phyloP scores from a whole-genome alignment of 2,329 filamentous ascomycete genomes.

The Huntiella omanensis region DNA sequence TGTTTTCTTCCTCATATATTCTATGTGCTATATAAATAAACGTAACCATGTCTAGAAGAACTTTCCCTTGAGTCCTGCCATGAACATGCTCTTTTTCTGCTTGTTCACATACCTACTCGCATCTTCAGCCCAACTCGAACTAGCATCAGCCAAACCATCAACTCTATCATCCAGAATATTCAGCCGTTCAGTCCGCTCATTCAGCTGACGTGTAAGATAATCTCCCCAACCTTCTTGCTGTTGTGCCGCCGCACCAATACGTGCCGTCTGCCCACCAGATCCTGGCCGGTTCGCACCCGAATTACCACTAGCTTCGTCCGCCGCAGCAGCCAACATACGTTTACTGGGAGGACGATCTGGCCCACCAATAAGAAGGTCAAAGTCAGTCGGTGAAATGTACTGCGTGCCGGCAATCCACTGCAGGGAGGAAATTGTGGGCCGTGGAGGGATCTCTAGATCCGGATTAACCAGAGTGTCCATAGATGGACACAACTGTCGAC shows the following conservation, averaged over 20 bases:
- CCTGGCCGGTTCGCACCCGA: not conserved
- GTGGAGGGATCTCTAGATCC: slow-evolving; percentile 49
- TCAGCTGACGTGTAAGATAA: slow-evolving; percentile 71
- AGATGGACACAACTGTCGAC: slow-evolving; percentile 39
- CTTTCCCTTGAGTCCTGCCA: slow-evolving; percentile 48
- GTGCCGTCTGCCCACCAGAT: slow-evolving; percentile 1
- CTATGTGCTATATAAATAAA: not conserved
- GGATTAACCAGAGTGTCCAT: slow-evolving; percentile 68
- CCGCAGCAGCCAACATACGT: slow-evolving; percentile 65
- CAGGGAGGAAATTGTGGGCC: slow-evolving; percentile 84
- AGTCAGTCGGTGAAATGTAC: slow-evolving; percentile 67
- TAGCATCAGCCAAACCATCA: slow-evolving; percentile 64
- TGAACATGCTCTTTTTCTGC: slow-evolving; percentile 71
- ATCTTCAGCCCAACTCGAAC: slow-evolving; percentile 68
- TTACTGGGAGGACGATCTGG: slow-evolving; percentile 76
- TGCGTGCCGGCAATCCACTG: slow-evolving; percentile 96
- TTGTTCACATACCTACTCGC: slow-evolving; percentile 70
- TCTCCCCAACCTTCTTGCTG: slow-evolving; percentile 49
- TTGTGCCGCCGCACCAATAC: slow-evolving; percentile 13
- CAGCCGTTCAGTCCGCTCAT: slow-evolving; percentile 77
- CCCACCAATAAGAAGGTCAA: slow-evolving; percentile 80
- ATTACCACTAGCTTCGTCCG: slow-evolving; percentile 14
- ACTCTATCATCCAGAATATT: slow-evolving; percentile 69
- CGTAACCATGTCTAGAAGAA: slow-evolving; percentile 18
- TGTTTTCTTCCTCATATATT: not conserved